Conservation (phyloP, 768 basidiomycete species). For the Russula emetica region DNA sequence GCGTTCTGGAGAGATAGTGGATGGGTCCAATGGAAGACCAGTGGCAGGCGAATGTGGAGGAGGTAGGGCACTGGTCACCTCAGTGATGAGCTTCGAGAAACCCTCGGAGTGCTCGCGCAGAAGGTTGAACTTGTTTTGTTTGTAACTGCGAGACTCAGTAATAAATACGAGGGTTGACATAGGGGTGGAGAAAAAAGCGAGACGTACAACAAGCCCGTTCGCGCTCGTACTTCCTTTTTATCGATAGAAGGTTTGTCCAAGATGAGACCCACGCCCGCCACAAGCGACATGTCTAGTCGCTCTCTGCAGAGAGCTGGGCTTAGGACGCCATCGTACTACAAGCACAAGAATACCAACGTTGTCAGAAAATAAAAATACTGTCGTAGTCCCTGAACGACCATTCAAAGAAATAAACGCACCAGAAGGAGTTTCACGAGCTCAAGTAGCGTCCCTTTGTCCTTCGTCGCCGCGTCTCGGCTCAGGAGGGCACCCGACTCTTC, state of each 20-base stretch:
- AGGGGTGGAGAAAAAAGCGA: background rate
- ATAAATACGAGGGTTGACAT: constrained; percentile 9
- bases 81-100: constrained; percentile 86
- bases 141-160: constrained; percentile 58
- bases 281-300: constrained; percentile 61
- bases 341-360: background rate
- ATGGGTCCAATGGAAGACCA: constrained; percentile 59
- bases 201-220: constrained; percentile 78
- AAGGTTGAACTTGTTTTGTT: constrained; percentile 97
- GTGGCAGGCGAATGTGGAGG: constrained; percentile 66
- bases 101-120: constrained; percentile 97
- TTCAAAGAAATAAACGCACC: constrained; percentile 6
- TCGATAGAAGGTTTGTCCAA: constrained; percentile 61
- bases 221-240: constrained; percentile 75
- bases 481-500: constrained; percentile 31
- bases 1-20: constrained; percentile 54
- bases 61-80: constrained; percentile 74
- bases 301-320: constrained; percentile 63
- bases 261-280: constrained; percentile 63
- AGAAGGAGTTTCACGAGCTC: constrained; percentile 40
- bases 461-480: constrained; percentile 51
- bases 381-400: constrained; percentile 44
- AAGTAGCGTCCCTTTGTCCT: constrained; percentile 59
- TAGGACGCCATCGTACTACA: constrained; percentile 56
- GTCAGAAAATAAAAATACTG: background rate